Base-by-base conservation (phyloP, 345 rosid species). In the Eucalyptus leucophloia region DNA sequence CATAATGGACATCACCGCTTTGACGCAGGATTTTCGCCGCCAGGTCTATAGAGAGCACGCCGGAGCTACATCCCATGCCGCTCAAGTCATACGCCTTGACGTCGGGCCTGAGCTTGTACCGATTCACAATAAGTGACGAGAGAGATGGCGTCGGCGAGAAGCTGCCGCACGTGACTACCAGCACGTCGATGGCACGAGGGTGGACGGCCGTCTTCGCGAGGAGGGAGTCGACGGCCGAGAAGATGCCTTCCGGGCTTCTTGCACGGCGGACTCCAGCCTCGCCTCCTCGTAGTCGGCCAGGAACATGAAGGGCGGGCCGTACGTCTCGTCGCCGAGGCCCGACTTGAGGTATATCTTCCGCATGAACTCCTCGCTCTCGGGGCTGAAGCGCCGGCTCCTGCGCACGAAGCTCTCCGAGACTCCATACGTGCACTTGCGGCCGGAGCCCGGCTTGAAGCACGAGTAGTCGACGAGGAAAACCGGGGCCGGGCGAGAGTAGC, bases 51-150 rank as follows among this genome's bases (percentile, higher is more conserved):
- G 91, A 37, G 51, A 90, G 53, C 34, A 86, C 88, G 86, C 91
- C 91, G 54, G 91, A 86, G 87, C 91, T 88, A 56, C 91, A 90
- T 16, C 91, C 91, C 91, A 90, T 90, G 23, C 91, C 91, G 72
- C 91, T 90, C 45, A 90, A 83, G 86, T 88, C 72, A 88, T 90
- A 90, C 7, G 87, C 16, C 87, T 88, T 90, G 42, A 90, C 89
- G 86, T 90, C 91, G 53, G 51, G 69, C 56, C 69, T 90, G 88
- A 90, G 89, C 34, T 54, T 40, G 53, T 86, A 90, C 6, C 80
- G 91, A 72, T 90, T 90, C 72, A 90, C 88, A 42, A 90, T 37
- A 10, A 67, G n/a, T 3, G 91, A 88, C 47, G 89, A 88, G 56
- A 90, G 89, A 34, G 91, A 90, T 34, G 88, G 91, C 12, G 86